A percentile compares a stretch with the other conserved stretches of the same genome.
Evolutionary conservation across 108 stramenopile genomes (phyloP).

Genomic region (Nitzschia palea): DNA sequence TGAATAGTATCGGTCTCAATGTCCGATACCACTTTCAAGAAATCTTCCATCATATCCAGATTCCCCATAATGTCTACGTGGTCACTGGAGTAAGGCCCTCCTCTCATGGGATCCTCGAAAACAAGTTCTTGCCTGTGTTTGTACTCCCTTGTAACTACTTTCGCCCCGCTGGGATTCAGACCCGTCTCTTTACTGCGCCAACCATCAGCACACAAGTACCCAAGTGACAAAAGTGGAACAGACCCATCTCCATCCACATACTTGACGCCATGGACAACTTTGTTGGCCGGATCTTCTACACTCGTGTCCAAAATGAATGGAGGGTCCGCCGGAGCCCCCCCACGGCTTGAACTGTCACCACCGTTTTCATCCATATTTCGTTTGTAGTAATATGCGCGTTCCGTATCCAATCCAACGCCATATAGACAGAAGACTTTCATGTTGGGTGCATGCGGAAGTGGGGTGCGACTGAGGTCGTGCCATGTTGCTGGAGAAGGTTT

Average conservation of each 20-base stretch:
- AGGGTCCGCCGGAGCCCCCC: conserved; percentile 24
- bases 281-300: conserved; percentile 43
- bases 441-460: conserved; percentile 80
- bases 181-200: conserved; percentile 53
- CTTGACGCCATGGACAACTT: conserved; percentile 62
- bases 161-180: conserved; percentile 69
- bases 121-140: conserved; percentile 45
- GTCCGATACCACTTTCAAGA: conserved; percentile 76
- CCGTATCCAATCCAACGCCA: conserved; percentile 78
- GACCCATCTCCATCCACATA: conserved; percentile 81
- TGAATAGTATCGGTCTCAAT: conserved; percentile 22
- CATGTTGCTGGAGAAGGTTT: conserved; percentile 48
- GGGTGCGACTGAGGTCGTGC: conserved; percentile 70
- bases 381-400: conserved; percentile 81
- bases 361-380: conserved; percentile 39
- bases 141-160: conserved; percentile 76
- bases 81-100: conserved; percentile 70
- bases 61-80: conserved; percentile 93
- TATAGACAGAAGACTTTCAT: conserved; percentile 89
- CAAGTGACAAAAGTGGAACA: conserved; percentile 82
- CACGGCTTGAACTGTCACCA: conserved; percentile 7
- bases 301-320: conserved; percentile 67
- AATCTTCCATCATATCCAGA: conserved; percentile 67
- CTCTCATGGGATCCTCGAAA: conserved; percentile 73
- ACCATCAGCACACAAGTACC: conserved; percentile 80